These are phyloP conservation scores for Vanrija sp. DNA, from an alignment of 1,284 basidiomycete species.

Conservation along the genomic window DNA sequence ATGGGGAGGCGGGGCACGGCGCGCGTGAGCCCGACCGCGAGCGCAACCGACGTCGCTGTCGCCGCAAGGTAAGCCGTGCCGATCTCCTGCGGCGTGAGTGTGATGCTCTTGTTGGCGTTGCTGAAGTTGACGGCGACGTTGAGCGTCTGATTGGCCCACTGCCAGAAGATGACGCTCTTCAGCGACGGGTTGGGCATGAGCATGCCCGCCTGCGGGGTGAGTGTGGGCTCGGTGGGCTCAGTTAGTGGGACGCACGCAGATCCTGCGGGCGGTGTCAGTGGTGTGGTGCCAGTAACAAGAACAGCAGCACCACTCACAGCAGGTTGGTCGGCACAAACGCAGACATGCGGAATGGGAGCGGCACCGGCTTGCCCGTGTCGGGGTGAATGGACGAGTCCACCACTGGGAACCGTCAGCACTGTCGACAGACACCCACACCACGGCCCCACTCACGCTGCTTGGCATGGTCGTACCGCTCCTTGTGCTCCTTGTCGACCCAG, in stretches of 20 bases:
- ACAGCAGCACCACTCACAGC: slow-evolving; percentile 32
- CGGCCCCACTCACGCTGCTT: slow-evolving; percentile 48
- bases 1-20: slow-evolving; percentile 50
- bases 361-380: slow-evolving; percentile 52
- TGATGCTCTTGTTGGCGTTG: slow-evolving; percentile 53
- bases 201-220: slow-evolving; percentile 48
- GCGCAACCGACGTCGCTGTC: slow-evolving; percentile 52
- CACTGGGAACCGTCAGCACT: slow-evolving; percentile 25
- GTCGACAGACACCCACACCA: background rate
- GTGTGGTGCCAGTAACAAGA: too few species aligned
- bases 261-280: background rate
- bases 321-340: slow-evolving; percentile 57
- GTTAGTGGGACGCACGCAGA: slow-evolving; percentile 1
- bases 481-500: slow-evolving; percentile 39
- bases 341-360: slow-evolving; percentile 54
- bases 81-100: slow-evolving; percentile 51
- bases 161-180: slow-evolving; percentile 53
- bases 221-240: background rate
- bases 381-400: slow-evolving; percentile 53
- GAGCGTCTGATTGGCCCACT: slow-evolving; percentile 56
- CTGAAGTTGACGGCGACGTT: slow-evolving; percentile 51
- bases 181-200: slow-evolving; percentile 50
- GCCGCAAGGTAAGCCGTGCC: slow-evolving; percentile 54
- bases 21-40: slow-evolving; percentile 53
- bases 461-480: slow-evolving; percentile 46